Conservation (phyloP, 2,329 filamentous ascomycete species). For the Apiospora arundinis region DNA sequence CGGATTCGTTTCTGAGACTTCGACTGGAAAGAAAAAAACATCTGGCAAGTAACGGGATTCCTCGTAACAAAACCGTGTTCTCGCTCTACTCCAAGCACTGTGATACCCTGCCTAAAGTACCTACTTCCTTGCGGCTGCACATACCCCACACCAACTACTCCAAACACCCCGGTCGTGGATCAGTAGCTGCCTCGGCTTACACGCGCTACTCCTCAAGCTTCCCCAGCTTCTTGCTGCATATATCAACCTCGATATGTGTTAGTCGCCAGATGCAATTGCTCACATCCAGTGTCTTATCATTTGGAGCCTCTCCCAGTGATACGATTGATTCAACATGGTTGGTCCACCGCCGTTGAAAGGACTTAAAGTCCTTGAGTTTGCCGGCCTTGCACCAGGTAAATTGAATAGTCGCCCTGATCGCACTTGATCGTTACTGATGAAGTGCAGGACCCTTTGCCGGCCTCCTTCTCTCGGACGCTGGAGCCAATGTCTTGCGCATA, state of each 20-base stretch:
- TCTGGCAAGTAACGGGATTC: conserved; percentile 34
- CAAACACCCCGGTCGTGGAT: conserved; percentile 8
- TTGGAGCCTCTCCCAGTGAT: neutral
- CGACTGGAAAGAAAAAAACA: conserved; percentile 48
- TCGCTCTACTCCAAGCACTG: neutral
- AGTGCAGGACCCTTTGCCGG: conserved; percentile 81
- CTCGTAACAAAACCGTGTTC: neutral
- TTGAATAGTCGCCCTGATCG: neutral
- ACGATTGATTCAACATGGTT: conserved; percentile 40
- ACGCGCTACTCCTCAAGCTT: conserved; percentile 11
- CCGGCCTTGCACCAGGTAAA: conserved; percentile 67
- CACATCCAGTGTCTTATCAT: neutral
- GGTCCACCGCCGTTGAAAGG: conserved; percentile 52
- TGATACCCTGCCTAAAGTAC: neutral
- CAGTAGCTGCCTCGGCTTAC: conserved; percentile 16
- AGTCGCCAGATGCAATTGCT: neutral
- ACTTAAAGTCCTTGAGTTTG: conserved; percentile 65
- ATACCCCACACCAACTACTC: neutral
- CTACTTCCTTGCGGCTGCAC: neutral
- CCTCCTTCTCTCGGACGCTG: conserved; percentile 87
- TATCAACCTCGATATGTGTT: neutral
- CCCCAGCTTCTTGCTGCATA: neutral
- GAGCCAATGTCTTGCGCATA: conserved; percentile 85
- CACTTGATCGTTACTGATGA: neutral
- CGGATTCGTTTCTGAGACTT: conserved; percentile 67